Evolutionary conservation across 2,329 filamentous ascomycete species (phyloP).

Genomic region (Pseudogymnoascus sp.): DNA sequence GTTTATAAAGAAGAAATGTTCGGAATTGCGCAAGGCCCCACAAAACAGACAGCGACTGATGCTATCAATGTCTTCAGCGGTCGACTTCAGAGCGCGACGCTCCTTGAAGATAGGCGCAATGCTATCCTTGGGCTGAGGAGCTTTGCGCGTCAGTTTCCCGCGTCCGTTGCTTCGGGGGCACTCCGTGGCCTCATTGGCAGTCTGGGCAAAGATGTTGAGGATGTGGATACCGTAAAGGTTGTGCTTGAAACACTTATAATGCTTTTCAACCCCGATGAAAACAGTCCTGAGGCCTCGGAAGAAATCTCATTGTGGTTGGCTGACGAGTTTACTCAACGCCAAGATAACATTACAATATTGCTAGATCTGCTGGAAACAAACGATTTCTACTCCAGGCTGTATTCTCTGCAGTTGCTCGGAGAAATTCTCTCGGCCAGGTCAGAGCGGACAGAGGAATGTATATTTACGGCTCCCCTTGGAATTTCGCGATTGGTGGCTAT

Average conservation of each 20-base stretch:
- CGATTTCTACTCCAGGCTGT: conserved; percentile 87
- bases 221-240: conserved; percentile 93
- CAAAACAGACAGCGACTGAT: conserved; percentile 91
- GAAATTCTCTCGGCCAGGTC: conserved; percentile 79
- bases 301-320: conserved; percentile 94
- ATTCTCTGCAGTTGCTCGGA: conserved; percentile 80
- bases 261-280: conserved; percentile 68
- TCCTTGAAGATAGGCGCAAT: conserved; percentile 88
- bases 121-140: conserved; percentile 88
- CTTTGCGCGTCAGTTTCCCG: conserved; percentile 94
- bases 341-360: conserved; percentile 90
- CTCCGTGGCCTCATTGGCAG: conserved; percentile 79
- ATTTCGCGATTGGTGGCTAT: conserved; percentile 78
- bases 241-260: conserved; percentile 91
- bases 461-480: conserved; percentile 80
- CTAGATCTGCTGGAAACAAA: conserved; percentile 79
- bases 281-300: conserved; percentile 85
- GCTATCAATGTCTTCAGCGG: conserved; percentile 87
- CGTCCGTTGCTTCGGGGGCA: conserved; percentile 90
- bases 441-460: conserved; percentile 88
- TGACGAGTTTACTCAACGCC: conserved; percentile 94
- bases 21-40: conserved; percentile 64
- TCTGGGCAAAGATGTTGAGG: conserved; percentile 78
- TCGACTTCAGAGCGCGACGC: conserved; percentile 77
- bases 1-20: conserved; percentile 41